phyloP scores from a whole-genome alignment of 805 yeast species.

The Ogataea thermomethanolica region DNA sequence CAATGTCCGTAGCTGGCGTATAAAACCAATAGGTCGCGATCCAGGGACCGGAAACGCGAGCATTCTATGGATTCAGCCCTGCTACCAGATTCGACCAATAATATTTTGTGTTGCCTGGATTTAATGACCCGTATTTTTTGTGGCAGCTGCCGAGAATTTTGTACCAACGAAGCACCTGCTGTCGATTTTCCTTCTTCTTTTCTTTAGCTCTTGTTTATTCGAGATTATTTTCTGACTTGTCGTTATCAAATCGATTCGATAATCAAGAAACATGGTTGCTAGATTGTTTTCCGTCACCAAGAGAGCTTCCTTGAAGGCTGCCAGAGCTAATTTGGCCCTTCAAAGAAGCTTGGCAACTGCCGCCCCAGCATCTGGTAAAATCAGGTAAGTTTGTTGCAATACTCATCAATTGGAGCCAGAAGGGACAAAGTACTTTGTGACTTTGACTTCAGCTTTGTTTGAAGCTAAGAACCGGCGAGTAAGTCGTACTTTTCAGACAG shows the following conservation, averaged over 20 bases:
- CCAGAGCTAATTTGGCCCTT: constrained; percentile 75
- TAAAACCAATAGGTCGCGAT: neutral
- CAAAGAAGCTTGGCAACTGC: constrained; percentile 77
- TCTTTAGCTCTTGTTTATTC: constrained; percentile 15
- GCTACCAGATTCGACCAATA: constrained; percentile 10
- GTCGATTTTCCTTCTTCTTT: constrained; percentile 18
- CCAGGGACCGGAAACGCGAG: neutral
- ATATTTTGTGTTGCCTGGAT: constrained; percentile 8
- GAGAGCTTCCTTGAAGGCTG: constrained; percentile 85
- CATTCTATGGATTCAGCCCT: neutral
- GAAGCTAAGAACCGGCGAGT: too few relatives aligned
- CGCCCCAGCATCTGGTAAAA: constrained; percentile 76
- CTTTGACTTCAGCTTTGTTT: neutral
- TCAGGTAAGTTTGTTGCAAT: constrained; percentile 59
- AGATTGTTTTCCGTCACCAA: constrained; percentile 63
- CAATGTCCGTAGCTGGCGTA: neutral
- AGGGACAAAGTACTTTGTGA: neutral
- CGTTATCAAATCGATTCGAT: constrained; percentile 14
- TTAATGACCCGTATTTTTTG: constrained; percentile 4
- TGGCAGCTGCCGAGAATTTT: constrained; percentile 12
- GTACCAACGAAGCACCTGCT: constrained; percentile 16
- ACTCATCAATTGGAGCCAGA: constrained; percentile 6
- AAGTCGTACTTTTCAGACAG: too few relatives aligned
- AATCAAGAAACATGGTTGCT: constrained; percentile 37
- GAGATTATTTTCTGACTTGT: constrained; percentile 14